These are phyloP conservation scores for Parasitella parasitica DNA, from an alignment of 371 early-diverging fungal genomes.

Conservation along the genomic window DNA sequence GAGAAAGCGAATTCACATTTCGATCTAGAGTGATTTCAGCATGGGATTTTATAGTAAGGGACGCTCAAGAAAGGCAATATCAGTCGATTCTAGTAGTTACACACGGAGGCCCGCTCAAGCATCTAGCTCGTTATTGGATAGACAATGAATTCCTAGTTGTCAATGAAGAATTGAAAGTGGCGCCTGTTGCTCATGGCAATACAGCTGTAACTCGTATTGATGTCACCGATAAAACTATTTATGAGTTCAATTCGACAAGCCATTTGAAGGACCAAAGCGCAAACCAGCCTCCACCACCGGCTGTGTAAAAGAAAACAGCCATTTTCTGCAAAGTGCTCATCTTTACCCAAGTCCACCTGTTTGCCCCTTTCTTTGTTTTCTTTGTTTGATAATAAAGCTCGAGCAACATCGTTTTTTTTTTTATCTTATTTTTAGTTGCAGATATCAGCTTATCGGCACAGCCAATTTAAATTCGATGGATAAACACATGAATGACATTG, in stretches of 20 bases:
- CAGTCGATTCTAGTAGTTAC: conserved; percentile 36
- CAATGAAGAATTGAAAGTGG: not conserved
- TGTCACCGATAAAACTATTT: conserved; percentile 10
- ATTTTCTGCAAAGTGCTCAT: not conserved
- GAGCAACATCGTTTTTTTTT: too few species aligned
- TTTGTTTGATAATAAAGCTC: not conserved
- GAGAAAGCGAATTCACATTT: conserved; percentile 30
- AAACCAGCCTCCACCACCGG: conserved; percentile 14
- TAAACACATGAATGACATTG: not conserved
- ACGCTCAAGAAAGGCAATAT: conserved; percentile 16
- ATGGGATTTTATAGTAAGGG: conserved; percentile 21
- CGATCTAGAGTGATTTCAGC: conserved; percentile 16
- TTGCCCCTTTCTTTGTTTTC: not conserved
- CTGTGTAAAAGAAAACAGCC: conserved; percentile 3
- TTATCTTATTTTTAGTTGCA: too few species aligned
- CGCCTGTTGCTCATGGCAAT: conserved; percentile 29
- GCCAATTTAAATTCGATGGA: not conserved
- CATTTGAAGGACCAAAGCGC: conserved; percentile 15
- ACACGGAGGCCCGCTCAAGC: conserved; percentile 39
- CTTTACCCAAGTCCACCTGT: not conserved
- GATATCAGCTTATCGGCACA: too few species aligned
- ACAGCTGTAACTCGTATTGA: conserved; percentile 32
- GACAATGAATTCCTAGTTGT: conserved; percentile 3
- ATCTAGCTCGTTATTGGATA: conserved; percentile 25
- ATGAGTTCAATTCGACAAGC: conserved; percentile 21